These are phyloP conservation scores for Cryphonectria carpinicola DNA, from an alignment of 2,329 filamentous ascomycete species.

Conservation along the genomic window DNA sequence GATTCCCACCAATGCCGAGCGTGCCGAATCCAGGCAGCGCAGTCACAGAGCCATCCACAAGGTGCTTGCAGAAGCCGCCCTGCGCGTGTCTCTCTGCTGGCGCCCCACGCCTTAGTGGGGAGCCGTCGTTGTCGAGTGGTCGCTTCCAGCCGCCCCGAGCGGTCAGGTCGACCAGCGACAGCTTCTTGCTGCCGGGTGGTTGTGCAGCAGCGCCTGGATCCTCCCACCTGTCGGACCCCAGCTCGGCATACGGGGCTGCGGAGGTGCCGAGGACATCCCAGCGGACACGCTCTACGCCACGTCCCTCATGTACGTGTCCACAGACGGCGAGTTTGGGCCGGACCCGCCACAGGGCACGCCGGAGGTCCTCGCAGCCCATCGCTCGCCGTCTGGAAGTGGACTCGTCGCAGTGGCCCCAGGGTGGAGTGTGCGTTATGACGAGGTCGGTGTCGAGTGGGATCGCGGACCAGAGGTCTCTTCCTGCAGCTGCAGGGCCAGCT, in stretches of 20 bases:
- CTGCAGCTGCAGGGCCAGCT: constrained; percentile 14
- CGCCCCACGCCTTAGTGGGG: constrained; percentile 9
- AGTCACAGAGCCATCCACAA: constrained; percentile 13
- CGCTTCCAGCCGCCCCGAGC: constrained; percentile 41
- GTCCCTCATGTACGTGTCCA: constrained; percentile 72
- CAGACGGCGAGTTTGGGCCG: constrained; percentile 69
- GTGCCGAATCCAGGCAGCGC: constrained; percentile 37
- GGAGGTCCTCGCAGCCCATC: constrained; percentile 64
- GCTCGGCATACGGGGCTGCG: constrained; percentile 48
- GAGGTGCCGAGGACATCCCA: constrained; percentile 57
- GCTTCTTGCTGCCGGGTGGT: constrained; percentile 57
- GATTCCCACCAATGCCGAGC: constrained; percentile 46
- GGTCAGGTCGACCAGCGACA: constrained; percentile 66
- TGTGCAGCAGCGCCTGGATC: constrained; percentile 55
- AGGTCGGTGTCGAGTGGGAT: constrained; percentile 68
- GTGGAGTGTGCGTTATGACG: constrained; percentile 72
- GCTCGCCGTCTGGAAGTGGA: constrained; percentile 40
- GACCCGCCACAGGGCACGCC: constrained; percentile 60
- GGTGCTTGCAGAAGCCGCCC: constrained; percentile 2
- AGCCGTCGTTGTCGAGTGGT: constrained; percentile 54
- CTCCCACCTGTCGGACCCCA: constrained; percentile 52
- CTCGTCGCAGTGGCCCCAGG: constrained; percentile 62
- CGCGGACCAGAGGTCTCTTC: constrained; percentile 55
- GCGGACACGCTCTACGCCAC: constrained; percentile 64
- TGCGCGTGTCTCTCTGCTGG: not conserved